A percentile compares a stretch with the other conserved stretches of the same genome.
phyloP scores from a whole-genome alignment of 768 basidiomycete species.

The Agrocybe praecox region DNA sequence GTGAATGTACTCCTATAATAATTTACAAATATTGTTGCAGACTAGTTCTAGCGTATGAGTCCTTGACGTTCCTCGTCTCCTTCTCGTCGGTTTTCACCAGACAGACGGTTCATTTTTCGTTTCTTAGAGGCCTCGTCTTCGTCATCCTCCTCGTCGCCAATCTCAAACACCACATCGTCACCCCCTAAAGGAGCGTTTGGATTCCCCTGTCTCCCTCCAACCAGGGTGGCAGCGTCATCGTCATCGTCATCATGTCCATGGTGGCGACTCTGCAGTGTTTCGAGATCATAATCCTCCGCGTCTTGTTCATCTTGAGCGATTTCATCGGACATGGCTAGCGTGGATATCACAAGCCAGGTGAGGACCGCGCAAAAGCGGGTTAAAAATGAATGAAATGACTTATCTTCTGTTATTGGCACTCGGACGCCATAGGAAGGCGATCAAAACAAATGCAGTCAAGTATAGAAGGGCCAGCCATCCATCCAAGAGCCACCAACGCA shows the following conservation, averaged over 20 bases:
- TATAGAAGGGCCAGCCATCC: constrained; percentile 93
- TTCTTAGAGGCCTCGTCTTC: constrained; percentile 54
- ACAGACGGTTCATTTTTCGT: constrained; percentile 41
- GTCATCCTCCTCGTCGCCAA: constrained; percentile 86
- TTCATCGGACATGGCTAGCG: constrained; percentile 95
- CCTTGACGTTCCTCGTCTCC: constrained; percentile 64
- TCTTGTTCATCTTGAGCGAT: constrained; percentile 93
- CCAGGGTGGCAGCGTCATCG: constrained; percentile 65
- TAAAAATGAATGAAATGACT: constrained; percentile 32
- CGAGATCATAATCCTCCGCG: constrained; percentile 90
- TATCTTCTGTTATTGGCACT: constrained; percentile 87
- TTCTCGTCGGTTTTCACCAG: constrained; percentile 45
- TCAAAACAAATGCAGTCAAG: constrained; percentile 74
- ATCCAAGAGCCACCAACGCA: constrained; percentile 96
- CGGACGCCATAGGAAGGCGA: constrained; percentile 93
- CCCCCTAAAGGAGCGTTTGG: constrained; percentile 44
- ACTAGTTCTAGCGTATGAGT: constrained; percentile 43
- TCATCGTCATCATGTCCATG: constrained; percentile 62
- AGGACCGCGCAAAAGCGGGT: constrained; percentile 19
- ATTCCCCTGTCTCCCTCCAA: constrained; percentile 57
- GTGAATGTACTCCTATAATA: constrained; percentile 34
- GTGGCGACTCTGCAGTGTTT: constrained; percentile 64
- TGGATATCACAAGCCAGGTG: constrained; percentile 38
- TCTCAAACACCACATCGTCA: constrained; percentile 86
- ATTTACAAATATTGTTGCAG: constrained; percentile 28